Conservation (phyloP, 495 filamentous ascomycete genomes). For the Aspergillus steynii region DNA sequence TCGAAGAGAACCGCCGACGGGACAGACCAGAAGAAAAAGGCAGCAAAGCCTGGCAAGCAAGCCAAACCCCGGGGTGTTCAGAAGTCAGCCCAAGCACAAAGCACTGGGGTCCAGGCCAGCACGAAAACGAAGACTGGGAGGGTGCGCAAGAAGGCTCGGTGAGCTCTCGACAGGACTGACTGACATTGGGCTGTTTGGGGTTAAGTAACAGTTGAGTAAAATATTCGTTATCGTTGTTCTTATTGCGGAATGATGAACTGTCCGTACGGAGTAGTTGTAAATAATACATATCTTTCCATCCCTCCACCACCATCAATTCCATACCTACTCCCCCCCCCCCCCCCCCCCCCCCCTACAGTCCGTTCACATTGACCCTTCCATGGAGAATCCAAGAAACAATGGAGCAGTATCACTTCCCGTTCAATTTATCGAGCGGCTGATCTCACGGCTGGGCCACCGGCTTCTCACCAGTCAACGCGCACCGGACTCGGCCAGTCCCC, state of each 20-base stretch:
- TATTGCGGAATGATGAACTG: too few species aligned
- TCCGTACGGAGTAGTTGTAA: too few species aligned
- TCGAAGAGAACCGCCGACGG: not conserved
- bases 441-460: not conserved
- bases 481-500: constrained; percentile 20
- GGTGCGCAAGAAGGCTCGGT: too few species aligned
- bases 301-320: too few species aligned
- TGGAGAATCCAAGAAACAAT: not conserved
- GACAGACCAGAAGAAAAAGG: not conserved
- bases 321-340: too few species aligned
- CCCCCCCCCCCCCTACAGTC: too few species aligned
- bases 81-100: not conserved
- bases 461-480: not conserved
- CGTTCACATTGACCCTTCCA: not conserved
- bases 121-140: constrained; percentile 15
- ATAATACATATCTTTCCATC: too few species aligned
- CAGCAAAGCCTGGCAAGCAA: not conserved
- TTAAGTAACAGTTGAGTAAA: too few species aligned
- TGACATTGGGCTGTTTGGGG: too few species aligned
- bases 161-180: too few species aligned
- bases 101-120: not conserved
- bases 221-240: too few species aligned
- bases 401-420: not conserved
- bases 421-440: not conserved
- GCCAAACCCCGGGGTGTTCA: not conserved